A percentile compares a stretch with the other conserved stretches of the same genome.
Evolutionary conservation across 2,329 filamentous ascomycete species (phyloP).

Genomic region (Sporothrix dimorphospora): DNA sequence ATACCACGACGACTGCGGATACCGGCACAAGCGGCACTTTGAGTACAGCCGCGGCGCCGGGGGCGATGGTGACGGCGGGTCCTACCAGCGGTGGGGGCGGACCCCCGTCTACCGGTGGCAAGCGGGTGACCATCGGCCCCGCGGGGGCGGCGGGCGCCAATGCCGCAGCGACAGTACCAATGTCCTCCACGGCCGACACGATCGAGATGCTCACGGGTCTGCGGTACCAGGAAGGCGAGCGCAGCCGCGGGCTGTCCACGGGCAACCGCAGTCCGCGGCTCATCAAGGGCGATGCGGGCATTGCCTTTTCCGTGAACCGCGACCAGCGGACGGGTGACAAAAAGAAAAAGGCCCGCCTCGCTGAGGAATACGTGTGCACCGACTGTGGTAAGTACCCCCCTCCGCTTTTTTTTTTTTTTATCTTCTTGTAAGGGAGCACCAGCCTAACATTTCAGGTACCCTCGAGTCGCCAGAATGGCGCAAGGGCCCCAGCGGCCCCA

Average conservation of each 20-base stretch:
- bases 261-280: constrained; percentile 79
- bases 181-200: constrained; percentile 73
- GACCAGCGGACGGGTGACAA: constrained; percentile 74
- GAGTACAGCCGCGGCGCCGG: background rate
- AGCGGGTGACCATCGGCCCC: background rate
- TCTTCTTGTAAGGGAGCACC: no score
- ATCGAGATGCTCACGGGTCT: constrained; percentile 94
- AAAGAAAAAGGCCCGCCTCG: constrained; percentile 83
- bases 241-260: constrained; percentile 84
- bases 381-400: constrained; percentile 72
- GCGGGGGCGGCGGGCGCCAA: background rate
- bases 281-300: constrained; percentile 83
- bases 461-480: constrained; percentile 95
- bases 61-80: background rate
- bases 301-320: constrained; percentile 79
- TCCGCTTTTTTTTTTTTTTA: background rate
- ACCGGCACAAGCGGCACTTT: background rate
- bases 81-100: background rate
- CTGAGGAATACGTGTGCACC: constrained; percentile 90
- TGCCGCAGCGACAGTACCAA: background rate
- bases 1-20: background rate
- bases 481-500: constrained; percentile 88
- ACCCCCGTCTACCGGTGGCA: background rate
- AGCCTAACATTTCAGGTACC: constrained; percentile 39
- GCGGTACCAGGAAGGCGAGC: constrained; percentile 84